phyloP scores from a whole-genome alignment of 495 filamentous ascomycete species.

The Aspergillus incahuasiensis region DNA sequence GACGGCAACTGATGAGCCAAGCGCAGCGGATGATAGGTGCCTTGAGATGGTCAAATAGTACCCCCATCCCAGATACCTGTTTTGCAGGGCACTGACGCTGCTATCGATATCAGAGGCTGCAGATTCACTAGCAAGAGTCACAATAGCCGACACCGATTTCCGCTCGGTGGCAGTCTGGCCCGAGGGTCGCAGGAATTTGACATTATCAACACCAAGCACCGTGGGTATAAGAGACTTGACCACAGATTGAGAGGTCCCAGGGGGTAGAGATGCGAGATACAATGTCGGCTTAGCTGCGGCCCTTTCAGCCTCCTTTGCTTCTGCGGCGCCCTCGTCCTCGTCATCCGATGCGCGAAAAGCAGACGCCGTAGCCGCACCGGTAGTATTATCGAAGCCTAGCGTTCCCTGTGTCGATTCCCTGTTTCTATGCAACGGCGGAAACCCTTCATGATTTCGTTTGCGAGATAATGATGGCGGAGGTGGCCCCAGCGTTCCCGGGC shows the following conservation, averaged over 20 bases:
- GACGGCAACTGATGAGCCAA: slow-evolving; percentile 50
- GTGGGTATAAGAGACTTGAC: slow-evolving; percentile 70
- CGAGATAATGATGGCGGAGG: slow-evolving; percentile 47
- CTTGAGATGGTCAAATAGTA: slow-evolving; percentile 77
- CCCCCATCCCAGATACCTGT: slow-evolving; percentile 81
- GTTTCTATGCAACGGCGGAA: slow-evolving; percentile 32
- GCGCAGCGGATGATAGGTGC: slow-evolving; percentile 78
- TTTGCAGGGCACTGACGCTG: slow-evolving; percentile 71
- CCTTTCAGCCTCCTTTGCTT: slow-evolving; percentile 58
- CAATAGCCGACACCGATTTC: slow-evolving; percentile 76
- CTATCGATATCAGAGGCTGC: slow-evolving; percentile 81
- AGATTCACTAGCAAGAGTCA: slow-evolving; percentile 80
- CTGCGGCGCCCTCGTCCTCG: slow-evolving; percentile 44
- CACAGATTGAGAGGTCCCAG: slow-evolving; percentile 62
- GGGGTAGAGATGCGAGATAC: slow-evolving; percentile 60
- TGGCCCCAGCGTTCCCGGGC: slow-evolving; percentile 72
- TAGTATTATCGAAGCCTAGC: slow-evolving; percentile 54
- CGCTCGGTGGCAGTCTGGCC: slow-evolving; percentile 60
- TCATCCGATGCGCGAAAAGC: slow-evolving; percentile 50
- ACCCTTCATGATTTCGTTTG: slow-evolving; percentile 50
- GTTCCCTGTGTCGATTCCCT: slow-evolving; percentile 39
- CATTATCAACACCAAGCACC: slow-evolving; percentile 66
- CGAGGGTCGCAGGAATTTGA: slow-evolving; percentile 65
- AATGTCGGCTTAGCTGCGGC: slow-evolving; percentile 82
- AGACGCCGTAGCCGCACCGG: slow-evolving; percentile 33